A percentile compares a stretch with the other conserved stretches of the same genome.
These are phyloP conservation scores for Conringia planisiliqua DNA, from an alignment of 345 rosid species.

Conservation along the genomic window DNA sequence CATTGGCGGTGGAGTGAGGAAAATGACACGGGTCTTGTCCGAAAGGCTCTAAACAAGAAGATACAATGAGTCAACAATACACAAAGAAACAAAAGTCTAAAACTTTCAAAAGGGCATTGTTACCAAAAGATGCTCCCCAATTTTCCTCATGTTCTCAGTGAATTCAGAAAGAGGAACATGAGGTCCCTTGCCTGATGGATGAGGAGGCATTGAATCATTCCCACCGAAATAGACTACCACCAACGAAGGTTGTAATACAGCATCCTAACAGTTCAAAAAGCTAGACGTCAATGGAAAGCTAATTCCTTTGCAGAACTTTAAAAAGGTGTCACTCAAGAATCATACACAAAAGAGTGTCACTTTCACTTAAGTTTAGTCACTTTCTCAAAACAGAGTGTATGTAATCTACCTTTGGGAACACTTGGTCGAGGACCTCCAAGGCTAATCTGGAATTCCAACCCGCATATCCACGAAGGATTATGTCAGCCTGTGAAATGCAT, in stretches of 20 bases:
- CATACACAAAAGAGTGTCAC: not conserved
- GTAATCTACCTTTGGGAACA: constrained; percentile 72
- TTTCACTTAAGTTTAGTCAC: not conserved
- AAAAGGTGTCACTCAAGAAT: not conserved
- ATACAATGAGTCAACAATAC: not conserved
- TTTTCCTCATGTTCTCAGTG: constrained; percentile 69
- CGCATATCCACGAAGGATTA: constrained; percentile 70
- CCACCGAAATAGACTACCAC: constrained; percentile 96
- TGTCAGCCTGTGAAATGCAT: constrained; percentile 57
- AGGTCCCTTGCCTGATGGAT: constrained; percentile 61
- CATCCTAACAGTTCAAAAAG: constrained; percentile 43
- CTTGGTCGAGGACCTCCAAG: constrained; percentile 55
- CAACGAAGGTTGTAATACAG: constrained; percentile 65
- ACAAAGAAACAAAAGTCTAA: not conserved
- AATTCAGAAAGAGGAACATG: constrained; percentile 89
- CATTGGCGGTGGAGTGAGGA: constrained; percentile 70
- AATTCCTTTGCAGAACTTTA: not conserved
- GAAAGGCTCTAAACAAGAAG: constrained; percentile 66
- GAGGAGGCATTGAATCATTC: constrained; percentile 70
- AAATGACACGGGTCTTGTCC: constrained; percentile 56
- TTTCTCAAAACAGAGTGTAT: not conserved
- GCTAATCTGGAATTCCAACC: constrained; percentile 92
- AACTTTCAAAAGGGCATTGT: not conserved
- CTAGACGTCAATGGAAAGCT: not conserved
- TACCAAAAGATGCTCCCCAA: constrained; percentile 75